Base-by-base conservation (phyloP, 495 filamentous ascomycete species). In the Penicillium silybi region DNA sequence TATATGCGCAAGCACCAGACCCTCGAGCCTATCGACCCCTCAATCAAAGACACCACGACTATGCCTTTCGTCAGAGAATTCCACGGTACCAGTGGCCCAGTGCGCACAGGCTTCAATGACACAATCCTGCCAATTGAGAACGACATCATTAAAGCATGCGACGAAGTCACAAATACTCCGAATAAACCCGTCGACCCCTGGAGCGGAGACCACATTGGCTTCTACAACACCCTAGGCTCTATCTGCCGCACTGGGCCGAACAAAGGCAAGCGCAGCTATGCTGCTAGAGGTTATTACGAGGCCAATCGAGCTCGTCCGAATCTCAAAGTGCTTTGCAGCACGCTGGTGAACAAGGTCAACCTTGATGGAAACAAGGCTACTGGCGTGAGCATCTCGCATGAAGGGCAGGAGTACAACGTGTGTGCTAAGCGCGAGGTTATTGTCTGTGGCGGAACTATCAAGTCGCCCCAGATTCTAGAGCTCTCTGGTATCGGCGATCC, bases 381-480 rank as follows among this genome's bases (percentile, higher is more conserved):
- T 4, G 72, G 72, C 8, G 64, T 73, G 3, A 69, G 67, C 47
- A 57, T 78, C 45, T 58, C 56, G 4, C 45, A 66, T 15, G 56
- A 62, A 15, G 68, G 67, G 1, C 42, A 61, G 56, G 67, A 77
- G 39, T 47, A 65, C 17, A 66, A 59, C 7, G 57, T 85, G 18
- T 68, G 58, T 35, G 81, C 77, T 1, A 66, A 59, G 15, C 79
- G 72, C 26, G 78, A 83, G 39, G 69, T 85, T 18, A 76, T 86
- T 42, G 44, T 85, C 26, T 68, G 74, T 1, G 78, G 76, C 1
- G 83, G 82, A 0, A 58, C 70, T 0, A 52, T 82, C 32, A 68
- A 80, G 39, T 73, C 77, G 0, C 78, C 80, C 0, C 76, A 84
- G 57, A 46, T 85, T 3, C 71, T 85, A 0, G 77, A 84, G 58